phyloP scores from a whole-genome alignment of 176 grass and related monocot genomes.

The Panicum miliaceum region DNA sequence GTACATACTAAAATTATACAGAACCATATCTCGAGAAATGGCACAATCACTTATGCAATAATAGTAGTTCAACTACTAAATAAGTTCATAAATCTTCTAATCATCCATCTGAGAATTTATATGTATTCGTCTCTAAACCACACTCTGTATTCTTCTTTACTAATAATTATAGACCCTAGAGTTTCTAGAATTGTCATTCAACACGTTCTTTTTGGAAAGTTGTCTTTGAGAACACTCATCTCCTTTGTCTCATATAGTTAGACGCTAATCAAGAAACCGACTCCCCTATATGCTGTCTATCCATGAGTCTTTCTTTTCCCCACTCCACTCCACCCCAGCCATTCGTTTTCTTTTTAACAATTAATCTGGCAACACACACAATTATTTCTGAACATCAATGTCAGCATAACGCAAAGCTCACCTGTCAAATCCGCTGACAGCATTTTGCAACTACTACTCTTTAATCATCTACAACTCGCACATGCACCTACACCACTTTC shows the following conservation, averaged over 20 bases:
- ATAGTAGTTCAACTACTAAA: neutral
- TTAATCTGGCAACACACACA: neutral
- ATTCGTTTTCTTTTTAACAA: slow-evolving; percentile 3
- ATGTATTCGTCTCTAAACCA: slow-evolving; percentile 17
- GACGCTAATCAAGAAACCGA: neutral
- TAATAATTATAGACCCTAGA: slow-evolving; percentile 28
- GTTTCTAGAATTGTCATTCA: slow-evolving; percentile 21
- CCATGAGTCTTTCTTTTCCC: slow-evolving; percentile 9
- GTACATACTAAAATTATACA: neutral
- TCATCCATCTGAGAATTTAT: slow-evolving; percentile 2
- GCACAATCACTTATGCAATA: neutral
- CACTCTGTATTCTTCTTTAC: neutral
- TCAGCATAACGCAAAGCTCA: slow-evolving; percentile 16
- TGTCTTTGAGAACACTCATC: neutral
- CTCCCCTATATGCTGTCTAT: slow-evolving; percentile 23
- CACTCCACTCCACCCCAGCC: neutral
- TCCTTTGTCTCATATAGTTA: slow-evolving; percentile 9
- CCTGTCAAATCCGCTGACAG: neutral
- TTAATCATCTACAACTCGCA: neutral
- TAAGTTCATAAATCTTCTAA: neutral
- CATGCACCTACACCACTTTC: slow-evolving; percentile 21
- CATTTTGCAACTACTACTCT: slow-evolving; percentile 9
- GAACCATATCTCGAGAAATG: neutral
- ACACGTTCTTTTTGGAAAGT: neutral
- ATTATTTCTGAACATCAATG: slow-evolving; percentile 21